Evolutionary conservation across 2,329 filamentous ascomycete species (phyloP).

Genomic region (Leptographium lundbergii): DNA sequence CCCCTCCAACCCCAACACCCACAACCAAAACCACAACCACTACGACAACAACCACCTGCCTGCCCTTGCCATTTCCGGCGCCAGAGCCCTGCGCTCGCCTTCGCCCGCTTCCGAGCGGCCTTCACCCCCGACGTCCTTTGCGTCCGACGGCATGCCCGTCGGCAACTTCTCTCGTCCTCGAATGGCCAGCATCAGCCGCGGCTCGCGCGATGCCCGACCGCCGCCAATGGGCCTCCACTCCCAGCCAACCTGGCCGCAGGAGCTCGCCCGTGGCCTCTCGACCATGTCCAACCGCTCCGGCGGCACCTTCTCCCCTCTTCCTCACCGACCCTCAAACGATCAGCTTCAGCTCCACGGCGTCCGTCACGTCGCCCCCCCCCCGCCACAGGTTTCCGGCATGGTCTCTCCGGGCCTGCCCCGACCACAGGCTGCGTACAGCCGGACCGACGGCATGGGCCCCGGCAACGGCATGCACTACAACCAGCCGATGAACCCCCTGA

Average conservation of each 20-base stretch:
- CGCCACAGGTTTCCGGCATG: slow-evolving; percentile 9
- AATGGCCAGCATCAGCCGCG: slow-evolving; percentile 10
- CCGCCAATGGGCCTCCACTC: not conserved
- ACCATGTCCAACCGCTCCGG: slow-evolving; percentile 34
- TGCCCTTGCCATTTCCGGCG: not conserved
- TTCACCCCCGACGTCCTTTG: not conserved
- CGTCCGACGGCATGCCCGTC: slow-evolving; percentile 23
- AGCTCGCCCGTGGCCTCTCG: slow-evolving; percentile 29
- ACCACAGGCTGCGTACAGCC: slow-evolving; percentile 18
- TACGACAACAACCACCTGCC: not conserved
- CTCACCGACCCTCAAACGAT: slow-evolving; percentile 27
- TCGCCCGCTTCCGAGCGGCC: not conserved
- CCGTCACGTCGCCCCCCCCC: slow-evolving; percentile 15
- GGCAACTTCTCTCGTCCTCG: slow-evolving; percentile 50
- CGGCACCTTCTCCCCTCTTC: slow-evolving; percentile 31
- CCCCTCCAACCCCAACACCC: no score
- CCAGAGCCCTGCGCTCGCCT: not conserved
- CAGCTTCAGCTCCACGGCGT: slow-evolving; percentile 18
- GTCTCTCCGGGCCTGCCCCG: slow-evolving; percentile 15
- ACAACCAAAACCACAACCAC: not conserved
- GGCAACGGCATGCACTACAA: not conserved
- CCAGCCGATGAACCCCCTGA: not conserved
- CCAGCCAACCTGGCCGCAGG: slow-evolving; percentile 26
- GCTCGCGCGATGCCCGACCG: not conserved
- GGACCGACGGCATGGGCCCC: slow-evolving; percentile 23